A percentile compares a stretch with the other conserved stretches of the same genome.
Conservation (phyloP, 2,329 filamentous ascomycete genomes). For the Colletotrichum karsti region DNA sequence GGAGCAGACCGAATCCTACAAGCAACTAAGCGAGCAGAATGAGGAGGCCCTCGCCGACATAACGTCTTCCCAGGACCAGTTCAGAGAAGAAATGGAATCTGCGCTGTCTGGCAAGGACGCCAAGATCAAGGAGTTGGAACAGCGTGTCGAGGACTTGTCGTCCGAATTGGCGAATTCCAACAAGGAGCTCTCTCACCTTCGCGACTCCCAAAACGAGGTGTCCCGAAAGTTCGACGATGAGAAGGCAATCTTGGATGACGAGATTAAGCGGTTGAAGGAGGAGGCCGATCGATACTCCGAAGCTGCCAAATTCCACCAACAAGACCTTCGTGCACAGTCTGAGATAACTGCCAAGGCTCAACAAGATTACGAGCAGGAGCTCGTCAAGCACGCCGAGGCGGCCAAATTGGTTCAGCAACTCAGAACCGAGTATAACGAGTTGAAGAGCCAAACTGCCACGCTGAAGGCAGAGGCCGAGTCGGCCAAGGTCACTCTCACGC, state of each 20-base stretch:
- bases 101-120: constrained; percentile 80
- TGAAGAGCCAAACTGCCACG: constrained; percentile 81
- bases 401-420: constrained; percentile 83
- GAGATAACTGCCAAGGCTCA: constrained; percentile 94
- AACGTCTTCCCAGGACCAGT: constrained; percentile 83
- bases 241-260: constrained; percentile 79
- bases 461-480: constrained; percentile 86
- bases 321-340: constrained; percentile 91
- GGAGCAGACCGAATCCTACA: constrained; percentile 86
- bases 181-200: constrained; percentile 80
- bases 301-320: constrained; percentile 84
- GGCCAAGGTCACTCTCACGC: constrained; percentile 78
- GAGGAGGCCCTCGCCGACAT: constrained; percentile 88
- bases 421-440: constrained; percentile 80
- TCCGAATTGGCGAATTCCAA: constrained; percentile 84
- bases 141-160: constrained; percentile 84
- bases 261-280: constrained; percentile 83
- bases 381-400: constrained; percentile 96
- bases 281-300: constrained; percentile 83
- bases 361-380: constrained; percentile 92
- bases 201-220: constrained; percentile 82
- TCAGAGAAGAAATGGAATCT: constrained; percentile 84
- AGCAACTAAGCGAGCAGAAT: constrained; percentile 83
- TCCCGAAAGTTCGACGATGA: constrained; percentile 80
- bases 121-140: constrained; percentile 82